Evolutionary conservation across 2,329 filamentous ascomycete species (phyloP).

Genomic region (Neonectria magnoliae): DNA sequence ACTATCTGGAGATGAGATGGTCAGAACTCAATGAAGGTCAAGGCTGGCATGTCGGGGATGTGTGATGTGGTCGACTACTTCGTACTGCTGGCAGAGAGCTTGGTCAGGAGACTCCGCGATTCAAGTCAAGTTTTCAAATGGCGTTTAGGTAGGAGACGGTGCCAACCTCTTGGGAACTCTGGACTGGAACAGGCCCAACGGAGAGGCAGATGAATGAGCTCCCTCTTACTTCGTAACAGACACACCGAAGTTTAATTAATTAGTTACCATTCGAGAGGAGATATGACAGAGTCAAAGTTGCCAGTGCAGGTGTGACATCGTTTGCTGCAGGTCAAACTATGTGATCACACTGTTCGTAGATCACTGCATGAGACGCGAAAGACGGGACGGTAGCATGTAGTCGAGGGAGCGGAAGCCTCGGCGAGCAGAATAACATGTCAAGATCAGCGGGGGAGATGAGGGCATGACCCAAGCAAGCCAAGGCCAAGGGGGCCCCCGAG

Average conservation of each 20-base stretch:
- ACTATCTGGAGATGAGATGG: constrained; percentile 8
- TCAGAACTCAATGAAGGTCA: constrained; percentile 10
- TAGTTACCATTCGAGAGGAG: constrained; percentile 6
- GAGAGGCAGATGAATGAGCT: constrained; percentile 3
- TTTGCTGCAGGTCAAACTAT: constrained; percentile 21
- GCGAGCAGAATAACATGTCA: constrained; percentile 23
- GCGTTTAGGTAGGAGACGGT: constrained; percentile 19
- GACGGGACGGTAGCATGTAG: not conserved
- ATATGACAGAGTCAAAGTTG: constrained; percentile 8
- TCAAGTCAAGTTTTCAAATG: constrained; percentile 20
- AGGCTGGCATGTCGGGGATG: constrained; percentile 18
- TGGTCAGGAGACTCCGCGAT: constrained; percentile 17
- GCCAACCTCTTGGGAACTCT: constrained; percentile 1
- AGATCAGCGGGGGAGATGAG: constrained; percentile 28
- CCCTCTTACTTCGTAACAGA: constrained; percentile 1
- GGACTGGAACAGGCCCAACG: constrained; percentile 3
- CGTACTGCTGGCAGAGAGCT: constrained; percentile 16
- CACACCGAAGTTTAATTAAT: not conserved
- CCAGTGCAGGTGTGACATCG: constrained; percentile 11
- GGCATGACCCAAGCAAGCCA: constrained; percentile 12
- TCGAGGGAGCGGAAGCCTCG: constrained; percentile 27
- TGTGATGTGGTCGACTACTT: constrained; percentile 5
- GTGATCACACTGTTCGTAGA: constrained; percentile 26
- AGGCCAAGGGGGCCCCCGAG: not conserved
- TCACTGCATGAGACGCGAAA: constrained; percentile 15